Evolutionary conservation across 2,329 filamentous ascomycete genomes (phyloP).

Genomic region (Raffaelea ambrosiae): DNA sequence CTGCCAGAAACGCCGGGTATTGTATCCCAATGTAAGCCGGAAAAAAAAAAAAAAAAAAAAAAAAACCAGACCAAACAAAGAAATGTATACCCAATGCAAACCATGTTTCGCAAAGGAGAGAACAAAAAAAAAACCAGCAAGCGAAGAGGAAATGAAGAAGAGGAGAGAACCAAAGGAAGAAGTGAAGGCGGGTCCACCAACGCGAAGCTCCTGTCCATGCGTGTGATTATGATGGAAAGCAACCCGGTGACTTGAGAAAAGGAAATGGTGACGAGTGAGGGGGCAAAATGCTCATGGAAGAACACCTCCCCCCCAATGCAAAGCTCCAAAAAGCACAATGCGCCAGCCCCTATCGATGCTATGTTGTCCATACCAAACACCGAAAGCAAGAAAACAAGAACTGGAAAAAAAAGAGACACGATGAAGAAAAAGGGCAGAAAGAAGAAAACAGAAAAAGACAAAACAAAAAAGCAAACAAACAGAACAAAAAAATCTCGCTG

Average conservation of each 20-base stretch:
- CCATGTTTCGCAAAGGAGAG: neutral
- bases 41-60: conserved; percentile 8
- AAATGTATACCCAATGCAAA: neutral
- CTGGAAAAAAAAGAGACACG: neutral
- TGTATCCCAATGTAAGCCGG: neutral
- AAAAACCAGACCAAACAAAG: conserved; percentile 5
- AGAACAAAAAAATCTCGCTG: neutral
- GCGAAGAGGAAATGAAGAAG: neutral
- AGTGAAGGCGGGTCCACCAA: too few species aligned
- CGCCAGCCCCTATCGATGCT: too few species aligned
- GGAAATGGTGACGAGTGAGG: neutral
- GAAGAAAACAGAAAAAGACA: neutral
- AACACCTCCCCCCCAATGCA: too few species aligned
- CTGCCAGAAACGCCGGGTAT: neutral
- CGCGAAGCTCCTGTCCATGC: too few species aligned
- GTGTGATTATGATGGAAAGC: too few species aligned
- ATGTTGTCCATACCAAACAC: neutral
- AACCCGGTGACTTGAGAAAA: too few species aligned
- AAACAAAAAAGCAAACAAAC: conserved; percentile 2
- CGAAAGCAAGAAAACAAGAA: neutral
- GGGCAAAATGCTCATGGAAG: neutral
- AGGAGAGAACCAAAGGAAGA: neutral
- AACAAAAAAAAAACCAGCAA: conserved; percentile 2
- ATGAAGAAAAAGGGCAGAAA: neutral
- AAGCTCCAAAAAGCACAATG: too few species aligned